phyloP scores from a whole-genome alignment of 148 eudicot species.

The Cornus kousa region DNA sequence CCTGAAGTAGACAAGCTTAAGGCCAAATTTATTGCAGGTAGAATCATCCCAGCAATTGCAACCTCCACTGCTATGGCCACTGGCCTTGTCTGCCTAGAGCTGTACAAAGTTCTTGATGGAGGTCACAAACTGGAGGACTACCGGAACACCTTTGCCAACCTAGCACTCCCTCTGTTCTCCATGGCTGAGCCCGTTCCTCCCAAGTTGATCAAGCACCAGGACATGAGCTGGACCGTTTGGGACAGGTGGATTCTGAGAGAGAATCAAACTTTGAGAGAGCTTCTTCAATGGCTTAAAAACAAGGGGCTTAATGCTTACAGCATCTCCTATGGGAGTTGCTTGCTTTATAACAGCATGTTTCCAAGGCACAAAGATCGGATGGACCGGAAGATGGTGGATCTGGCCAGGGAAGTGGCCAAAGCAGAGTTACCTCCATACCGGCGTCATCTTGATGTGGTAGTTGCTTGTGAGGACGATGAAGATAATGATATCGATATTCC shows the following conservation, averaged over 20 bases:
- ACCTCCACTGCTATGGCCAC: slow-evolving; percentile 66
- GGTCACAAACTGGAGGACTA: slow-evolving; percentile 61
- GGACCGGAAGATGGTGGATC: slow-evolving; percentile 54
- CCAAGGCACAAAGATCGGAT: slow-evolving; percentile 48
- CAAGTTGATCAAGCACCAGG: slow-evolving; percentile 58
- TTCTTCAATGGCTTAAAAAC: slow-evolving; percentile 62
- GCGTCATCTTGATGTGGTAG: slow-evolving; percentile 47
- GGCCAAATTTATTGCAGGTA: slow-evolving; percentile 64
- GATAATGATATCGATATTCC: slow-evolving; percentile 62
- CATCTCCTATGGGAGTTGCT: slow-evolving; percentile 63
- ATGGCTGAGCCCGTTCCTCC: slow-evolving; percentile 65
- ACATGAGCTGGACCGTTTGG: slow-evolving; percentile 69
- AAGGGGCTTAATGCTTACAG: slow-evolving; percentile 68
- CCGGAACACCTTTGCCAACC: slow-evolving; percentile 64
- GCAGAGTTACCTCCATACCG: slow-evolving; percentile 50
- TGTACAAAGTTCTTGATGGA: slow-evolving; percentile 50
- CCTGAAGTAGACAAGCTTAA: slow-evolving; percentile 64
- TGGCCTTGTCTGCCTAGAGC: slow-evolving; percentile 60
- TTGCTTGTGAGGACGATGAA: slow-evolving; percentile 58
- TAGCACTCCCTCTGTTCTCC: slow-evolving; percentile 60
- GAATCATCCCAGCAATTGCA: slow-evolving; percentile 61
- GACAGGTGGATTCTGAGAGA: slow-evolving; percentile 50
- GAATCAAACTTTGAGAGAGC: slow-evolving; percentile 50
- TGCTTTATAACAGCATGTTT: slow-evolving; percentile 65
- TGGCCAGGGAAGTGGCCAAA: slow-evolving; percentile 49